Evolutionary conservation across 2,329 filamentous ascomycete genomes (phyloP).

Genomic region (Colletotrichum cordylinicola): DNA sequence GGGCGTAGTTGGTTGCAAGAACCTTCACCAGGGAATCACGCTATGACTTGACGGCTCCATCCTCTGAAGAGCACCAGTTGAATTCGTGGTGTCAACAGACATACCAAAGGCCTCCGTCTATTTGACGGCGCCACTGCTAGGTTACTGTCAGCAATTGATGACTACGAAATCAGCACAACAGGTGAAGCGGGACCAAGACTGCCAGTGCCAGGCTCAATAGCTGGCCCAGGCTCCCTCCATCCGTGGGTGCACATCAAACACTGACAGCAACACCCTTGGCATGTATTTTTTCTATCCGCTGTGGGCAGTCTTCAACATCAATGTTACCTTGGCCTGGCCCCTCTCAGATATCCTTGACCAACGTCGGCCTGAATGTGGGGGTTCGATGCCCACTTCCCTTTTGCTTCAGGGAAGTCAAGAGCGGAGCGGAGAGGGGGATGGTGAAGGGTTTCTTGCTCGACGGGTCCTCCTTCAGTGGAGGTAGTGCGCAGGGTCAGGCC

Average conservation of each 20-base stretch:
- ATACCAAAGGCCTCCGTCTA: neutral
- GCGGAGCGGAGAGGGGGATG: neutral
- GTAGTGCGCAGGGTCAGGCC: neutral
- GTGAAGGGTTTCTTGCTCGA: neutral
- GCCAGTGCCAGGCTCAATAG: neutral
- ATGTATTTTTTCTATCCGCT: slow-evolving; percentile 3
- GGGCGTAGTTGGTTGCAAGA: neutral
- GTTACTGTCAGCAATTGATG: neutral
- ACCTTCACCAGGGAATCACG: neutral
- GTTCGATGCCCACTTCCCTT: slow-evolving; percentile 1
- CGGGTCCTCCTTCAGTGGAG: neutral
- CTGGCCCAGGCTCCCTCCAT: neutral
- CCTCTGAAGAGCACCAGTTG: neutral
- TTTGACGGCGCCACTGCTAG: neutral
- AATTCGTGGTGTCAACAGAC: neutral
- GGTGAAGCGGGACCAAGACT: neutral
- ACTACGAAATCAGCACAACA: neutral
- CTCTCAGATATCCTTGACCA: neutral
- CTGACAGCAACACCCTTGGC: slow-evolving; percentile 13
- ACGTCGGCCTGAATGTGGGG: slow-evolving; percentile 9
- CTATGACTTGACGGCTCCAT: neutral
- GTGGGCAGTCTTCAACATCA: neutral
- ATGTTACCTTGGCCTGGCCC: neutral
- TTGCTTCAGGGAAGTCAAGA: neutral
- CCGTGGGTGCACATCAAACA: slow-evolving; percentile 13